A percentile compares a stretch with the other conserved stretches of the same genome.
Conservation (phyloP, 2,329 filamentous ascomycete species). For the Ophiosphaerella korrae region DNA sequence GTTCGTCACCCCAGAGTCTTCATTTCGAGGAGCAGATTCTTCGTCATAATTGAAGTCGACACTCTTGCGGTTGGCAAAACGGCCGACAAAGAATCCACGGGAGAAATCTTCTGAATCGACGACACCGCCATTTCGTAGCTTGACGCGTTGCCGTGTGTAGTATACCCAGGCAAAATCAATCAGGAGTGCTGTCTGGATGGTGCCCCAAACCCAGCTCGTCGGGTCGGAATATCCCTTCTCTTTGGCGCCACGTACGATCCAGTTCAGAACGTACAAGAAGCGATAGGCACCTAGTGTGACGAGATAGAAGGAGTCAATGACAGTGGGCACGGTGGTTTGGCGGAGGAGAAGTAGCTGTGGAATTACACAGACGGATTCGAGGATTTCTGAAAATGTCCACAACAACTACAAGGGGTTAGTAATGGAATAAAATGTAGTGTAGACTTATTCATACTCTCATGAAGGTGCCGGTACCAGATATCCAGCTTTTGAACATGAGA, state of each 20-base stretch:
- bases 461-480: slow-evolving; percentile 45
- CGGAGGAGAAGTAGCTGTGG: slow-evolving; percentile 90
- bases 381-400: slow-evolving; percentile 87
- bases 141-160: slow-evolving; percentile 89
- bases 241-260: slow-evolving; percentile 74
- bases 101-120: slow-evolving; percentile 89
- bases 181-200: slow-evolving; percentile 88
- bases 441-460: slow-evolving; percentile 44
- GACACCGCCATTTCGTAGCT: slow-evolving; percentile 84
- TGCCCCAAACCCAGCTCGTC: slow-evolving; percentile 81
- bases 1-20: slow-evolving; percentile 35
- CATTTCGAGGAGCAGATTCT: slow-evolving; percentile 57
- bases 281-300: slow-evolving; percentile 86
- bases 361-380: slow-evolving; percentile 88
- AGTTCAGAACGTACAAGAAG: slow-evolving; percentile 87
- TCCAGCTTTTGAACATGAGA: slow-evolving; percentile 65
- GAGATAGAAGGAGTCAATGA: slow-evolving; percentile 96
- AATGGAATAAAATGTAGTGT: not conserved
- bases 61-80: slow-evolving; percentile 69
- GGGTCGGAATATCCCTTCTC: slow-evolving; percentile 65
- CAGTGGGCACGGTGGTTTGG: slow-evolving; percentile 93
- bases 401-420: slow-evolving; percentile 61
- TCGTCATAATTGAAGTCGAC: slow-evolving; percentile 59
- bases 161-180: slow-evolving; percentile 97
- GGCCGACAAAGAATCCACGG: slow-evolving; percentile 81